A percentile compares a stretch with the other conserved stretches of the same genome.
Evolutionary conservation across 495 filamentous ascomycete genomes (phyloP).

Genomic region (Cryomyces minteri): DNA sequence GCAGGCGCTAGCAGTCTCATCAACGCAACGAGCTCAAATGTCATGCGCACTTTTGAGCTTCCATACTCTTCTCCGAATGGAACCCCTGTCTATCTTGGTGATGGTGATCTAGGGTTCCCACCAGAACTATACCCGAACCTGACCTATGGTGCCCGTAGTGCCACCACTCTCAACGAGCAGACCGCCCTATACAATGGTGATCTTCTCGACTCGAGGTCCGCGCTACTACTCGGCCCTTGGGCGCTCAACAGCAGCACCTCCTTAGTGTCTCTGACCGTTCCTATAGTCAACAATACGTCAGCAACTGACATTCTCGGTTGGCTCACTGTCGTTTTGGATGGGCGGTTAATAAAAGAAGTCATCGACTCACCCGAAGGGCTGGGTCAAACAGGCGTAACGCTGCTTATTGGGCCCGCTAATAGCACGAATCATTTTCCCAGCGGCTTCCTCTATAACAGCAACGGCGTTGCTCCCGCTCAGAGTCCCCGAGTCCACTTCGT

Average conservation of each 20-base stretch:
- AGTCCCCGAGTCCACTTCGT: constrained; percentile 22
- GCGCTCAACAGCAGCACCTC: constrained; percentile 47
- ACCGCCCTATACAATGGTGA: constrained; percentile 28
- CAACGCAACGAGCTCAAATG: constrained; percentile 34
- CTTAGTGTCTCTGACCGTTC: constrained; percentile 65
- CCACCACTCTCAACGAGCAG: constrained; percentile 18
- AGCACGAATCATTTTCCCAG: constrained; percentile 42
- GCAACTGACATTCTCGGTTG: constrained; percentile 46
- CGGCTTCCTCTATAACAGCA: constrained; percentile 11
- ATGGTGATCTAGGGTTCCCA: constrained; percentile 42
- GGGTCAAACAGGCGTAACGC: constrained; percentile 41
- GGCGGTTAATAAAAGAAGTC: constrained; percentile 35
- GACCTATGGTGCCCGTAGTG: constrained; percentile 30
- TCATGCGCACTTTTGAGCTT: constrained; percentile 28
- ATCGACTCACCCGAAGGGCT: constrained; percentile 46
- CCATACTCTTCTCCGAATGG: constrained; percentile 41
- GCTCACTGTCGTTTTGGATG: constrained; percentile 53
- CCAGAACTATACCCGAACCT: constrained; percentile 55
- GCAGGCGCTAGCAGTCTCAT: constrained; percentile 28
- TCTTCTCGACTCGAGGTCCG: constrained; percentile 28
- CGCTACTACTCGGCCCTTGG: constrained; percentile 50
- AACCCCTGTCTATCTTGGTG: constrained; percentile 34
- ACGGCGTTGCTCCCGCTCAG: constrained; percentile 2
- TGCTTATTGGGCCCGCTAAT: constrained; percentile 47
- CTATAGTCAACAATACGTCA: constrained; percentile 46